Evolutionary conservation across 352 stramenopile species (phyloP).

Genomic region (Phytophthora quininea): DNA sequence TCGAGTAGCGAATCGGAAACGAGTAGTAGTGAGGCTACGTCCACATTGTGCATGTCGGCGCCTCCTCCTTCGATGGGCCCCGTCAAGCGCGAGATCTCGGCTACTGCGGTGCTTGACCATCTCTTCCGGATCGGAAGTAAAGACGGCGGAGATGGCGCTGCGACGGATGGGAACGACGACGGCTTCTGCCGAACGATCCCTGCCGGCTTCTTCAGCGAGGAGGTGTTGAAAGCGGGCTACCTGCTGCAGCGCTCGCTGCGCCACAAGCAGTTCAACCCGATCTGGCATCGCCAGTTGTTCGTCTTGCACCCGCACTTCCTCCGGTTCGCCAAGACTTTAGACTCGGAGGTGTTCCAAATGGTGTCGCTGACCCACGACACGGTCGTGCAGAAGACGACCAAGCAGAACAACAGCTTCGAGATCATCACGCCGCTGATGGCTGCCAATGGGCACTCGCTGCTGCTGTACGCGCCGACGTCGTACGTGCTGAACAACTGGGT

Average conservation of each 20-base stretch:
- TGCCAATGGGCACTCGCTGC: conserved; percentile 62
- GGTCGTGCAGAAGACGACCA: conserved; percentile 67
- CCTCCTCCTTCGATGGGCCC: conserved; percentile 18
- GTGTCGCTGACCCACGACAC: conserved; percentile 71
- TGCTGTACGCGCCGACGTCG: conserved; percentile 64
- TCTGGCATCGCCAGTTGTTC: conserved; percentile 80
- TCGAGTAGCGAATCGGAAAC: conserved; percentile 25
- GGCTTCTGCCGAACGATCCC: conserved; percentile 43
- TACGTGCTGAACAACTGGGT: conserved; percentile 65
- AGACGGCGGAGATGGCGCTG: conserved; percentile 15
- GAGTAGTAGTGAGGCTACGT: conserved; percentile 6
- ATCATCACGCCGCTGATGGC: conserved; percentile 77
- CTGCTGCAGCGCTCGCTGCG: conserved; percentile 88
- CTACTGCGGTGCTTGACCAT: conserved; percentile 28
- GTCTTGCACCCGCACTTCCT: conserved; percentile 73
- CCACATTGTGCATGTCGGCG: not conserved
- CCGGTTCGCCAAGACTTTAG: conserved; percentile 70
- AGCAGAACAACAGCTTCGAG: conserved; percentile 84
- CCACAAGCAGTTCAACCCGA: conserved; percentile 87
- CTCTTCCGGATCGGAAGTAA: conserved; percentile 33
- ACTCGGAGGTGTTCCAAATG: conserved; percentile 76
- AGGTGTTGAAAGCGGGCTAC: conserved; percentile 75
- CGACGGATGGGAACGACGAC: conserved; percentile 33
- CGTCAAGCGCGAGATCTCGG: conserved; percentile 27
- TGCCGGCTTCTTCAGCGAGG: conserved; percentile 55